Conservation (phyloP, 2,329 filamentous ascomycete species). For the Nemania sp. region DNA sequence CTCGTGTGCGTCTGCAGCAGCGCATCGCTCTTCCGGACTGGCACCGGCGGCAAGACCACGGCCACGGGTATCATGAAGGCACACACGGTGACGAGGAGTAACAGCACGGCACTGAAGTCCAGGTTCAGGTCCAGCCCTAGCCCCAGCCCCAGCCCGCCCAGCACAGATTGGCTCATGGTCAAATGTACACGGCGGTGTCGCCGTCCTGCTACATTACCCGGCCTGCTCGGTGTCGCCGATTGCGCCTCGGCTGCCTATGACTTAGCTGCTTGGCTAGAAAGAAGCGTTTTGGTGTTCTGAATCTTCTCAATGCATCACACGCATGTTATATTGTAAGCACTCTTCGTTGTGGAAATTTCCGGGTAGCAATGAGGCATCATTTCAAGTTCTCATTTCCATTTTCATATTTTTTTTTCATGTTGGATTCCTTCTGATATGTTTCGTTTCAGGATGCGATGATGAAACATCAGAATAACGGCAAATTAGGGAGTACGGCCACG, state of each 20-base stretch:
- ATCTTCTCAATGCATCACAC: neutral
- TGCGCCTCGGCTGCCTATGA: neutral
- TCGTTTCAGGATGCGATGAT: too few species aligned
- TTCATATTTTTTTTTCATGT: too few species aligned
- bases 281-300: neutral
- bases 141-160: too few species aligned
- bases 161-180: constrained; percentile 24
- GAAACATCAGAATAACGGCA: too few species aligned
- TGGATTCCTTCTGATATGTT: too few species aligned
- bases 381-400: too few species aligned
- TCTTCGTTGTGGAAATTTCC: too few species aligned
- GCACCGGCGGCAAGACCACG: constrained; percentile 58
- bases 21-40: constrained; percentile 56
- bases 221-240: too few species aligned
- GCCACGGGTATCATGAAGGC: constrained; percentile 59
- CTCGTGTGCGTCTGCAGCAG: constrained; percentile 58
- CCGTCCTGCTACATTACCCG: too few species aligned
- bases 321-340: too few species aligned
- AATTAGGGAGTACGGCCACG: too few species aligned
- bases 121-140: constrained; percentile 34
- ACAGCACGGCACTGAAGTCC: constrained; percentile 32
- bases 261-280: constrained; percentile 18
- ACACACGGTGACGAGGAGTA: constrained; percentile 35
- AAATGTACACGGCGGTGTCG: neutral
- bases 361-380: too few species aligned